A percentile compares a stretch with the other conserved stretches of the same genome.
Conservation (phyloP, 2,329 filamentous ascomycete genomes). For the Cercospora zeina region DNA sequence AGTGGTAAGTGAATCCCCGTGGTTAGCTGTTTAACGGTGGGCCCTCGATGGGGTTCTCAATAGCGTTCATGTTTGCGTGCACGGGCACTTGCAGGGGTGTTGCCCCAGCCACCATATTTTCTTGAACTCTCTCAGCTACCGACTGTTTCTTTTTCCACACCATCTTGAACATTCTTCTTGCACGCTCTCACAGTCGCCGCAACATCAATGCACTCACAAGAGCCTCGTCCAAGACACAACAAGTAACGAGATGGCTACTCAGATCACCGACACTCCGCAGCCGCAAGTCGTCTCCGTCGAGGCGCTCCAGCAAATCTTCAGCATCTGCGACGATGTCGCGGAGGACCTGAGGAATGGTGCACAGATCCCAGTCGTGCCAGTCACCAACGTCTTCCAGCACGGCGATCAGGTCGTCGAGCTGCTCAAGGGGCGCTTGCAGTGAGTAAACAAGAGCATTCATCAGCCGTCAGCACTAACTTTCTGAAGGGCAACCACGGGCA, state of each 20-base stretch:
- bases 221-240: constrained; percentile 12
- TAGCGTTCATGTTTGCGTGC: constrained; percentile 14
- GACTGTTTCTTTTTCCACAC: neutral
- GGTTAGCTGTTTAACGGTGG: constrained; percentile 18
- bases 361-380: constrained; percentile 12
- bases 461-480: neutral
- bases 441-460: neutral
- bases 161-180: neutral
- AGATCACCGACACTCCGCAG: constrained; percentile 19
- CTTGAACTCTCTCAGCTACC: neutral
- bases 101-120: constrained; percentile 15
- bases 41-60: neutral
- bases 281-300: constrained; percentile 6
- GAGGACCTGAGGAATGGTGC: constrained; percentile 8
- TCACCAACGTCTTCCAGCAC: constrained; percentile 18
- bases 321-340: constrained; percentile 21
- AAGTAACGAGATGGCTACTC: constrained; percentile 28
- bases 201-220: neutral
- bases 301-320: constrained; percentile 22
- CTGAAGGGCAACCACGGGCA: neutral
- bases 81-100: constrained; percentile 7
- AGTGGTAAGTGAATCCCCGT: constrained; percentile 5
- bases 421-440: constrained; percentile 9
- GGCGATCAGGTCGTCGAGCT: constrained; percentile 14
- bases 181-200: constrained; percentile 6